Conservation (phyloP, 1,284 basidiomycete genomes). For the Ceratobasidium sp. region DNA sequence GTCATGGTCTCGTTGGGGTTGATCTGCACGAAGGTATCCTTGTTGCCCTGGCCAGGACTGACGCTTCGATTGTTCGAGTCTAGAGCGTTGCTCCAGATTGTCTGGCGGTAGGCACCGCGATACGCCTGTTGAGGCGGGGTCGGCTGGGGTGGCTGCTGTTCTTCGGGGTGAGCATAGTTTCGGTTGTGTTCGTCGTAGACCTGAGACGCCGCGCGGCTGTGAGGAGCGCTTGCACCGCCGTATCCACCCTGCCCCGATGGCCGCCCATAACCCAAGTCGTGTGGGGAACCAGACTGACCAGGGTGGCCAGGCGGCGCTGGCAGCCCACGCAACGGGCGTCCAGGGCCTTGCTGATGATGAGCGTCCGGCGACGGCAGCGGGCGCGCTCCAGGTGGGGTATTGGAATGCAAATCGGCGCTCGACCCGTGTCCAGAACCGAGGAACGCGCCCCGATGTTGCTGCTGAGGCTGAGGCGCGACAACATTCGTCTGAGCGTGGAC, state of each 20-base stretch:
- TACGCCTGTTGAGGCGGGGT: conserved; percentile 34
- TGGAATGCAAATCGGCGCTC: conserved; percentile 35
- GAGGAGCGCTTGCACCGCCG: conserved; percentile 17
- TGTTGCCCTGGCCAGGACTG: conserved; percentile 57
- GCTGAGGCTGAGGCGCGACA: conserved; percentile 54
- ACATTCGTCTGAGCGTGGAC: conserved; percentile 55
- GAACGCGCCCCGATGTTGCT: conserved; percentile 53
- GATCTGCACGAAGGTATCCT: conserved; percentile 85
- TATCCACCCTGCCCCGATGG: neutral
- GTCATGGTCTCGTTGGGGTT: conserved; percentile 80
- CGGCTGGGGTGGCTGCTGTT: conserved; percentile 49
- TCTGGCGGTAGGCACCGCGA: conserved; percentile 62
- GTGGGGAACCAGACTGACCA: conserved; percentile 27
- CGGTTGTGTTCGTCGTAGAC: conserved; percentile 45
- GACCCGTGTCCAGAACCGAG: conserved; percentile 40
- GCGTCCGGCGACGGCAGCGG: conserved; percentile 50
- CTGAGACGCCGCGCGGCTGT: conserved; percentile 45
- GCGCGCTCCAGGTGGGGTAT: conserved; percentile 51
- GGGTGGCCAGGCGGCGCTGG: conserved; percentile 51
- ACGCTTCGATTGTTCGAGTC: conserved; percentile 71
- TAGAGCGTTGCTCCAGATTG: conserved; percentile 86
- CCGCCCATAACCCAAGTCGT: conserved; percentile 39
- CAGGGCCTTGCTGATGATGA: conserved; percentile 47
- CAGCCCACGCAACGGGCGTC: conserved; percentile 51
- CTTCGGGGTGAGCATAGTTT: conserved; percentile 30